Percentiles rank a stretch among this genome's conserved stretches.
Conservation (phyloP, 495 filamentous ascomycete genomes). For the Schizothecium vesticola region DNA sequence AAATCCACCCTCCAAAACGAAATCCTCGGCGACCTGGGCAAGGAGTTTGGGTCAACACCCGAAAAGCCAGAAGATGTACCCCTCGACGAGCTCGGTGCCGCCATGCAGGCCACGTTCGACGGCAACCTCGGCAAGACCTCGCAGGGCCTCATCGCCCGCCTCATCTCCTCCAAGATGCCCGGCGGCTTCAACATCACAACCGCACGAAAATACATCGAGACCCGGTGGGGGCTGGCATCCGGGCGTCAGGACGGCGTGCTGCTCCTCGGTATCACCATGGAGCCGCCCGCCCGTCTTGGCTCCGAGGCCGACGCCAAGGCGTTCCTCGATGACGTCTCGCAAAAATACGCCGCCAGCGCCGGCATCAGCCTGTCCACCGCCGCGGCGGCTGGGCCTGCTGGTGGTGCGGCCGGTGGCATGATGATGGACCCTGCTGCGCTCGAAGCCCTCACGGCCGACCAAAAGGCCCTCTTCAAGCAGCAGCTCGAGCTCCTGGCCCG, state of each 20-base stretch:
- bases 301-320: slow-evolving; percentile 87
- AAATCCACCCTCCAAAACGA: slow-evolving; percentile 98
- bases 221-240: slow-evolving; percentile 80
- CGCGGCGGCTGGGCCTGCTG: slow-evolving; percentile 64
- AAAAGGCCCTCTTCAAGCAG: slow-evolving; percentile 91
- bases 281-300: slow-evolving; percentile 80
- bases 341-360: slow-evolving; percentile 82
- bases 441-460: slow-evolving; percentile 95
- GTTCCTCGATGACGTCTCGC: slow-evolving; percentile 77
- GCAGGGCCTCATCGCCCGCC: slow-evolving; percentile 82
- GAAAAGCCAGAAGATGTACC: slow-evolving; percentile 98
- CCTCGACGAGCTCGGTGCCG: slow-evolving; percentile 86
- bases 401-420: slow-evolving; percentile 72
- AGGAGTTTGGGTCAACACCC: slow-evolving; percentile 96
- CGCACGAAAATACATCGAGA: slow-evolving; percentile 89
- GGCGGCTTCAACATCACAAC: slow-evolving; percentile 98
- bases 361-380: slow-evolving; percentile 82
- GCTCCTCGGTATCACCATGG: slow-evolving; percentile 84
- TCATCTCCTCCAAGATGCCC: slow-evolving; percentile 99
- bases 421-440: slow-evolving; percentile 99
- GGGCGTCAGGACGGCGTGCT: slow-evolving; percentile 91
- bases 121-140: slow-evolving; percentile 97
- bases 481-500: slow-evolving; percentile 91
- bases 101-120: slow-evolving; percentile 97
- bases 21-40: slow-evolving; percentile 90